Percentiles rank a stretch among this genome's conserved stretches.
Conservation (phyloP, 805 yeast genomes). For the Zygosaccharomyces bailii region DNA sequence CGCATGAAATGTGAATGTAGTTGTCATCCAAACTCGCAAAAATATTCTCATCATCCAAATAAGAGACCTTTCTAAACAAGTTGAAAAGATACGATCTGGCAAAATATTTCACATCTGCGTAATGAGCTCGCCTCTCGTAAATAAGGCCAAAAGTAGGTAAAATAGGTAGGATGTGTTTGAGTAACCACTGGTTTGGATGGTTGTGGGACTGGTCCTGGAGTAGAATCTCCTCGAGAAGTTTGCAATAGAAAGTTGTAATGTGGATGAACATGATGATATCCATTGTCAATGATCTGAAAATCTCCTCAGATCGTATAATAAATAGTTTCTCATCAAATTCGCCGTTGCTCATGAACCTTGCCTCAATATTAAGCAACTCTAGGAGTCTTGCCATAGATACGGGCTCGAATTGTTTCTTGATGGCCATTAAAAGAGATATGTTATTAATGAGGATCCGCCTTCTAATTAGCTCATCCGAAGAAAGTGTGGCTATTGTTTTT, state of each 20-base stretch:
- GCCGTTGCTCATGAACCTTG: constrained; percentile 12
- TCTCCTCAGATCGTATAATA: constrained; percentile 16
- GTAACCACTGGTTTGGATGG: constrained; percentile 17
- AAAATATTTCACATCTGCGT: constrained; percentile 21
- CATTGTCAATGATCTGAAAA: constrained; percentile 12
- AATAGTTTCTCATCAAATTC: constrained; percentile 25
- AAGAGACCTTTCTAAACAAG: constrained; percentile 27
- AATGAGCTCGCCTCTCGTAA: constrained; percentile 18
- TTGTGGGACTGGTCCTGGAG: constrained; percentile 1
- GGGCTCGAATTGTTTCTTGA: constrained; percentile 19
- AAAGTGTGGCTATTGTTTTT: constrained; percentile 16
- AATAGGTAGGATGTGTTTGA: constrained; percentile 13
- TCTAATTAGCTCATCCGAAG: constrained; percentile 24
- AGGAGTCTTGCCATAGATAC: constrained; percentile 23
- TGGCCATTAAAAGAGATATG: constrained; percentile 14
- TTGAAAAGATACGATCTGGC: constrained; percentile 24
- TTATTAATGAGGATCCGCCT: constrained; percentile 26
- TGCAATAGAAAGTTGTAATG: constrained; percentile 23
- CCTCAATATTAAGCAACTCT: constrained; percentile 19
- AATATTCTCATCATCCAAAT: constrained; percentile 18
- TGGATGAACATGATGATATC: constrained; percentile 30
- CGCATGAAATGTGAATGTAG: constrained; percentile 20
- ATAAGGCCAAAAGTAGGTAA: constrained; percentile 21
- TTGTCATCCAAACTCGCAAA: constrained; percentile 20
- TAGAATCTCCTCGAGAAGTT: constrained; percentile 12